A percentile compares a stretch with the other conserved stretches of the same genome.
phyloP scores from a whole-genome alignment of 371 early-diverging fungal species.

The Lichtheimia ornata region DNA sequence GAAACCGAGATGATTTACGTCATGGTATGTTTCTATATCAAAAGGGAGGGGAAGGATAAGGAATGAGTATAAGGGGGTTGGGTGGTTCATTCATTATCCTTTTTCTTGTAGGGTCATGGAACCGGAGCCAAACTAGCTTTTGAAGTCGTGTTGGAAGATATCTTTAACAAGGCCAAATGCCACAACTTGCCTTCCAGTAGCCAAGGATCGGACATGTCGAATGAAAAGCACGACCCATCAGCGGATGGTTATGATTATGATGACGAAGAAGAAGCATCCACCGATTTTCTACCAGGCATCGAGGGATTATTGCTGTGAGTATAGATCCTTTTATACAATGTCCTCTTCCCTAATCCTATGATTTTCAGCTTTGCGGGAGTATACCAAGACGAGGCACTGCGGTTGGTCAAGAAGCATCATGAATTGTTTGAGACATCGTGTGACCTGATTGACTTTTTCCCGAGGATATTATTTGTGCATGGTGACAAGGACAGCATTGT shows the following conservation, averaged over 20 bases:
- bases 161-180: constrained; percentile 35
- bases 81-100: neutral
- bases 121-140: constrained; percentile 49
- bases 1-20: constrained; percentile 56
- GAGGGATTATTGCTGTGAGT: constrained; percentile 58
- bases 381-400: constrained; percentile 55
- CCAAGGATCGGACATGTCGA: constrained; percentile 3
- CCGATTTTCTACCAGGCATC: constrained; percentile 49
- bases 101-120: constrained; percentile 45
- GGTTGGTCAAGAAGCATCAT: constrained; percentile 25
- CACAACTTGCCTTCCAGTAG: neutral
- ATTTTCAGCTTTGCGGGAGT: constrained; percentile 53
- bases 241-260: neutral
- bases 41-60: too few relatives aligned
- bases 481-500: constrained; percentile 45
- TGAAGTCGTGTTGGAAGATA: constrained; percentile 44
- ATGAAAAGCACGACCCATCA: constrained; percentile 15
- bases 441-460: constrained; percentile 38
- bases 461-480: constrained; percentile 47
- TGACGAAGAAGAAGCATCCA: neutral
- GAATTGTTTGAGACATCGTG: constrained; percentile 33
- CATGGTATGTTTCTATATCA: constrained; percentile 41
- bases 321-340: neutral
- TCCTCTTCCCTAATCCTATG: too few relatives aligned
- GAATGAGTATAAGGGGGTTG: too few relatives aligned